Percentiles rank a stretch among this genome's conserved stretches.
phyloP scores from a whole-genome alignment of 2,329 filamentous ascomycete species.

The Monilinia polystroma region DNA sequence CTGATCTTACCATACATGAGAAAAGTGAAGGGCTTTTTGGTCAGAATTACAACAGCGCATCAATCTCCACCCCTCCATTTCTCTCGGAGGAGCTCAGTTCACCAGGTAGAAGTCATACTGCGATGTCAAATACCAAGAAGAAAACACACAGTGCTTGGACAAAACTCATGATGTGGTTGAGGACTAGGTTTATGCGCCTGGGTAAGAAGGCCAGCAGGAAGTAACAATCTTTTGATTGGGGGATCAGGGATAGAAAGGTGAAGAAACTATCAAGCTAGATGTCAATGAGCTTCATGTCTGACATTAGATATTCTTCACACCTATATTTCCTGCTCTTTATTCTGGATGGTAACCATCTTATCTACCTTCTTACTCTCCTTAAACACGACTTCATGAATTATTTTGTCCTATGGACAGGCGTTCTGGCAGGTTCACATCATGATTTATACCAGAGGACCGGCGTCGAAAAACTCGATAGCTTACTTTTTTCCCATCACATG shows the following conservation, averaged over 20 bases:
- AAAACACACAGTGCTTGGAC: conserved; percentile 63
- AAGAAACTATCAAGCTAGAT: neutral
- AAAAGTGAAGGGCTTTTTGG: conserved; percentile 28
- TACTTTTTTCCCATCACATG: conserved; percentile 21
- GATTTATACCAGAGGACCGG: conserved; percentile 24
- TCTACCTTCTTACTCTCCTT: conserved; percentile 19
- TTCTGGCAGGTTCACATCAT: conserved; percentile 16
- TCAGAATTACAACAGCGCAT: conserved; percentile 29
- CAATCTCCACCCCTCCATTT: conserved; percentile 14
- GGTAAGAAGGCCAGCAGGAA: conserved; percentile 27
- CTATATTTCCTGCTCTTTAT: neutral
- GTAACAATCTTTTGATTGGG: neutral
- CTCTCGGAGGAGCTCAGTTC: conserved; percentile 17
- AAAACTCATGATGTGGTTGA: conserved; percentile 62
- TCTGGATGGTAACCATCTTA: conserved; percentile 5
- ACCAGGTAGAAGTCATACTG: conserved; percentile 9
- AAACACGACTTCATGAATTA: conserved; percentile 11
- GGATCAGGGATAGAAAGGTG: neutral
- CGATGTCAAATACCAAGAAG: conserved; percentile 45
- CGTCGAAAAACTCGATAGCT: conserved; percentile 20
- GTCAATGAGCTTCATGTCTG: neutral
- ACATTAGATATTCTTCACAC: neutral
- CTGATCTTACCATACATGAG: conserved; percentile 35
- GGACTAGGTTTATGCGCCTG: conserved; percentile 54
- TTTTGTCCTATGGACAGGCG: conserved; percentile 20